phyloP scores from a whole-genome alignment of 129 eudicot species.

The Logfia minima region DNA sequence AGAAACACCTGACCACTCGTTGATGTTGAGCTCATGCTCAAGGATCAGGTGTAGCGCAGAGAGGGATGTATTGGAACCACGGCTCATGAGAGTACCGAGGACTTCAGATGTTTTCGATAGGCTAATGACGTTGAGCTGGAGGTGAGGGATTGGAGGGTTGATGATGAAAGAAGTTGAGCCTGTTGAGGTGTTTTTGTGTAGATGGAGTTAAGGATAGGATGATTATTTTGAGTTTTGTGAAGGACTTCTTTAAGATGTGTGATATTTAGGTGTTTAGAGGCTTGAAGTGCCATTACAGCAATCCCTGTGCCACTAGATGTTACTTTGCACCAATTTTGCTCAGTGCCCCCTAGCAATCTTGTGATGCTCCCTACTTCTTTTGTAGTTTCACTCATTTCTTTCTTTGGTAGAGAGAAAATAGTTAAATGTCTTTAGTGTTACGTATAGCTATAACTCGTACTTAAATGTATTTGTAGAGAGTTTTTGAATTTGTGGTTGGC shows the following conservation, averaged over 20 bases:
- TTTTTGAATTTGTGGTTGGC: background rate
- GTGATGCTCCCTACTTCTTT: background rate
- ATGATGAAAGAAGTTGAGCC: constrained; percentile 37
- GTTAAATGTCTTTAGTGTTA: background rate
- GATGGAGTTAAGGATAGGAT: constrained; percentile 51
- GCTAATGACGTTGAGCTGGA: constrained; percentile 24
- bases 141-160: constrained; percentile 32
- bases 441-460: background rate
- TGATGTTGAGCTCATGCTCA: constrained; percentile 50
- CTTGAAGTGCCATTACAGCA: constrained; percentile 45
- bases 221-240: constrained; percentile 43
- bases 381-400: constrained; percentile 4
- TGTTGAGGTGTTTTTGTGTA: constrained; percentile 39
- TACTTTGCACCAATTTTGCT: constrained; percentile 21
- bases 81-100: constrained; percentile 31
- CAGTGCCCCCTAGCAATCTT: constrained; percentile 14
- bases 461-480: background rate
- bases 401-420: constrained; percentile 7
- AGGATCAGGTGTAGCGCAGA: constrained; percentile 41
- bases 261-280: constrained; percentile 38
- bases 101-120: constrained; percentile 35
- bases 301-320: constrained; percentile 49
- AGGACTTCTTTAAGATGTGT: constrained; percentile 39
- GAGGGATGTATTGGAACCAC: constrained; percentile 19
- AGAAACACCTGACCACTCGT: constrained; percentile 34